phyloP scores from a whole-genome alignment of 306 rosid genomes.

The Ceratonia siliqua region DNA sequence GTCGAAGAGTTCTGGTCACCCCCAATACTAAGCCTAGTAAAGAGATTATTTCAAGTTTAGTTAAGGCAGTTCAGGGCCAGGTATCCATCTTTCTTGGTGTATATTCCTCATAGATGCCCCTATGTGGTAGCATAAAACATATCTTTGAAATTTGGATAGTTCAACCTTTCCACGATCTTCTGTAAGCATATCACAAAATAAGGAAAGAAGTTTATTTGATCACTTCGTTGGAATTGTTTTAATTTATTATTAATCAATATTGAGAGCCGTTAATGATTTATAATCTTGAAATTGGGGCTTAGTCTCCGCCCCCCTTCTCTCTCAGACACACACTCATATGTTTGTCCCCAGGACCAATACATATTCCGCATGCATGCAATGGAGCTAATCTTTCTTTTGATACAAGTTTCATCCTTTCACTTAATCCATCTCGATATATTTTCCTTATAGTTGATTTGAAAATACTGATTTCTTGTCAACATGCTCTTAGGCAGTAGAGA shows the following conservation, averaged over 20 bases:
- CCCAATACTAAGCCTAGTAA: slow-evolving; percentile 81
- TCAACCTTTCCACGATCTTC: slow-evolving; percentile 14
- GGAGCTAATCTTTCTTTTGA: slow-evolving; percentile 16
- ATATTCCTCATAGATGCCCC: slow-evolving; percentile 6
- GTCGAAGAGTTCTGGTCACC: slow-evolving; percentile 77
- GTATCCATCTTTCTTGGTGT: slow-evolving; percentile 43
- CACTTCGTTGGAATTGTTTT: neutral
- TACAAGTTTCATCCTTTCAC: slow-evolving; percentile 19
- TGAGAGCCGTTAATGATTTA: neutral
- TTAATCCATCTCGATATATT: slow-evolving; percentile 30
- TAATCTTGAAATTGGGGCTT: slow-evolving; percentile 11
- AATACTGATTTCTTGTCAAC: slow-evolving; percentile 8
- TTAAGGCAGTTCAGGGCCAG: slow-evolving; percentile 79
- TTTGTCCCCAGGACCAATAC: neutral
- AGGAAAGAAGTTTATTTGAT: neutral
- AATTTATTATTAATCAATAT: slow-evolving; percentile 8
- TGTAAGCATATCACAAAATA: slow-evolving; percentile 12
- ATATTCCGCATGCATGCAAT: neutral
- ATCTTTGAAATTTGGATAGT: slow-evolving; percentile 17
- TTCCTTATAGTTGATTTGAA: neutral
- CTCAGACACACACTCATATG: neutral
- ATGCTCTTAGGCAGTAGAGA: slow-evolving; percentile 65
- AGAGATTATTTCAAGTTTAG: slow-evolving; percentile 70
- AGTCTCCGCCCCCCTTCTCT: neutral
- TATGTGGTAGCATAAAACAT: neutral